phyloP scores from a whole-genome alignment of 2,329 filamentous ascomycete genomes.

The Paracoccidioides brasiliensis region DNA sequence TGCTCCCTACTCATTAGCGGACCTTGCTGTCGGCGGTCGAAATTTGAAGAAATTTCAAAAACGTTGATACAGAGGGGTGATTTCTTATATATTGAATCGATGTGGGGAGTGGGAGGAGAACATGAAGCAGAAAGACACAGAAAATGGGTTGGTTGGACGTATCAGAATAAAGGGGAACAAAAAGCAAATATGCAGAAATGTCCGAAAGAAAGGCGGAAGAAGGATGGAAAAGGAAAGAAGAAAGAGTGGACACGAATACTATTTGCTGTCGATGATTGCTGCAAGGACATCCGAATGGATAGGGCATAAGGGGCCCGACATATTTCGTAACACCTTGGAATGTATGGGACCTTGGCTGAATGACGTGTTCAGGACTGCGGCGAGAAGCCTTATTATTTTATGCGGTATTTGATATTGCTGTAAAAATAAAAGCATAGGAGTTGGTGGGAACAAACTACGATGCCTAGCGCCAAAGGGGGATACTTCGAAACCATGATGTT shows the following conservation, averaged over 20 bases:
- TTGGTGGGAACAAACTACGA: neutral
- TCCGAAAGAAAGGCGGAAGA: constrained; percentile 2
- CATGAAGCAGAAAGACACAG: neutral
- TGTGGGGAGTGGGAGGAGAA: neutral
- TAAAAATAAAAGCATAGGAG: neutral
- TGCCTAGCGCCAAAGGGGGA: neutral
- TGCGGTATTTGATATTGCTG: neutral
- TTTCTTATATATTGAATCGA: neutral
- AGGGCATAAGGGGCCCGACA: neutral
- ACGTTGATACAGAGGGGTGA: neutral
- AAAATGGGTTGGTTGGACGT: neutral
- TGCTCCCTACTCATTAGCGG: neutral
- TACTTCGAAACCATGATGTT: neutral
- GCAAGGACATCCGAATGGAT: neutral
- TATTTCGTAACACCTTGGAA: constrained; percentile 1
- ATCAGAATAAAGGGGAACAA: neutral
- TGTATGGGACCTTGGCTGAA: neutral
- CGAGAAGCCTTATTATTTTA: neutral
- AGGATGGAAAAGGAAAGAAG: neutral
- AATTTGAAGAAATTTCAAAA: neutral
- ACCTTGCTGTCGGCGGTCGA: neutral
- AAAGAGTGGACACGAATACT: neutral
- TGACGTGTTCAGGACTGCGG: constrained; percentile 2
- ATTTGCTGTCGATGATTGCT: neutral
- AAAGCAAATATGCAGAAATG: constrained; percentile 2